phyloP scores from a whole-genome alignment of 495 filamentous ascomycete genomes.

The Xanthoparmelia taractica region DNA sequence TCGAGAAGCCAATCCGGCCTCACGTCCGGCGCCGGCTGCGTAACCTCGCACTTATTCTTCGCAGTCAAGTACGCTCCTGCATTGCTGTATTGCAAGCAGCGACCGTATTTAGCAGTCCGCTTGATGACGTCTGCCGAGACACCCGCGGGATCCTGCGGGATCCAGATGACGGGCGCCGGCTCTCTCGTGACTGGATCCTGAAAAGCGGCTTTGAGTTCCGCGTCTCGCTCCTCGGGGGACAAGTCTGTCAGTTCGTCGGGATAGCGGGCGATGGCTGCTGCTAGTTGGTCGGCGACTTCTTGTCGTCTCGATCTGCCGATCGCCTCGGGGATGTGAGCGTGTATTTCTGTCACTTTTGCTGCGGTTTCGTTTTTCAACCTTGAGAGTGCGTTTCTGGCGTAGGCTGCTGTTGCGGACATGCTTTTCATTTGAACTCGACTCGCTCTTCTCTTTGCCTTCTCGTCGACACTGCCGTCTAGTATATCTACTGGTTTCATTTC shows the following conservation, averaged over 20 bases:
- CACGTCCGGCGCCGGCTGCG: conserved; percentile 27
- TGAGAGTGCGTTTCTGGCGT: conserved; percentile 20
- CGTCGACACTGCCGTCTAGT: conserved; percentile 34
- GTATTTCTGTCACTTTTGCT: conserved; percentile 53
- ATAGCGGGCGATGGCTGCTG: conserved; percentile 48
- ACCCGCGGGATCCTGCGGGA: conserved; percentile 86
- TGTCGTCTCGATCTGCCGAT: conserved; percentile 22
- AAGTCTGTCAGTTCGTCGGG: conserved; percentile 90
- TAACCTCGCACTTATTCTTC: conserved; percentile 47
- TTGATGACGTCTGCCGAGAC: conserved; percentile 82
- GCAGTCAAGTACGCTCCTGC: conserved; percentile 77
- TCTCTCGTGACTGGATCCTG: conserved; percentile 82
- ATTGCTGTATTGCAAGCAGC: conserved; percentile 86
- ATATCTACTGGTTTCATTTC: conserved; percentile 5
- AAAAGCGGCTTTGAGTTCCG: conserved; percentile 86
- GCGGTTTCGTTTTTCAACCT: conserved; percentile 32
- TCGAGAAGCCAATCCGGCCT: conserved; percentile 27
- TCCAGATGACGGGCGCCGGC: conserved; percentile 82
- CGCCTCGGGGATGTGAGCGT: conserved; percentile 36
- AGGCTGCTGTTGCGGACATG: conserved; percentile 20
- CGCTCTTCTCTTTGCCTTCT: conserved; percentile 20
- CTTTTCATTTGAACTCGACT: conserved; percentile 26
- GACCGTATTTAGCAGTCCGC: conserved; percentile 64
- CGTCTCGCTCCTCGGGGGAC: conserved; percentile 80
- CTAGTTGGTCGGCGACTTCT: conserved; percentile 24